A percentile compares a stretch with the other conserved stretches of the same genome.
phyloP scores from a whole-genome alignment of 2,329 filamentous ascomycete species.

The Pezicula neosporulosa region DNA sequence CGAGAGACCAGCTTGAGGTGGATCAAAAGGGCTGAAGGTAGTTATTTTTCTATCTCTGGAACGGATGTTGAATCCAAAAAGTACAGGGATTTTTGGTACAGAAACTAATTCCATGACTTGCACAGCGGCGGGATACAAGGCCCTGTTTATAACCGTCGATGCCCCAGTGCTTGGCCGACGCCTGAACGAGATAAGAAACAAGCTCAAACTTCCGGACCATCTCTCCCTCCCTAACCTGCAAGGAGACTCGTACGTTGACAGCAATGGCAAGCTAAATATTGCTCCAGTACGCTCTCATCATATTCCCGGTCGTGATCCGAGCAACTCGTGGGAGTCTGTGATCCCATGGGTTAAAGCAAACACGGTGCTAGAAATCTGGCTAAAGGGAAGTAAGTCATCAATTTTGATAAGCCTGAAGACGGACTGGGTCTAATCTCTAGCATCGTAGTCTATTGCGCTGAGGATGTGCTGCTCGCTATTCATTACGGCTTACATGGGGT shows the following conservation, averaged over 20 bases:
- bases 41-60: neutral
- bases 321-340: conserved; percentile 40
- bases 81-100: too few relatives aligned
- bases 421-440: too few relatives aligned
- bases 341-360: conserved; percentile 44
- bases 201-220: neutral
- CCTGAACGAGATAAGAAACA: neutral
- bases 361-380: conserved; percentile 44
- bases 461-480: conserved; percentile 58
- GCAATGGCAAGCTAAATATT: neutral
- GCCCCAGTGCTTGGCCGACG: conserved; percentile 6
- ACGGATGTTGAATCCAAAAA: neutral
- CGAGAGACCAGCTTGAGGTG: neutral
- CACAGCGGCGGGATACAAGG: conserved; percentile 7
- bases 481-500: conserved; percentile 54
- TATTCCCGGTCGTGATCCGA: neutral
- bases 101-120: neutral
- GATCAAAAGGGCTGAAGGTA: neutral
- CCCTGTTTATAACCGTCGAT: conserved; percentile 14
- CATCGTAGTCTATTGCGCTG: conserved; percentile 18
- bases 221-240: neutral
- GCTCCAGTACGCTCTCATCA: neutral
- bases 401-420: neutral
- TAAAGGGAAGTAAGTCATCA: conserved; percentile 44
- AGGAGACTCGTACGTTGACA: neutral